Percentiles rank a stretch among this genome's conserved stretches.
These are phyloP conservation scores for Penstemon davidsonii DNA, from an alignment of 257 asterid species.

Conservation along the genomic window DNA sequence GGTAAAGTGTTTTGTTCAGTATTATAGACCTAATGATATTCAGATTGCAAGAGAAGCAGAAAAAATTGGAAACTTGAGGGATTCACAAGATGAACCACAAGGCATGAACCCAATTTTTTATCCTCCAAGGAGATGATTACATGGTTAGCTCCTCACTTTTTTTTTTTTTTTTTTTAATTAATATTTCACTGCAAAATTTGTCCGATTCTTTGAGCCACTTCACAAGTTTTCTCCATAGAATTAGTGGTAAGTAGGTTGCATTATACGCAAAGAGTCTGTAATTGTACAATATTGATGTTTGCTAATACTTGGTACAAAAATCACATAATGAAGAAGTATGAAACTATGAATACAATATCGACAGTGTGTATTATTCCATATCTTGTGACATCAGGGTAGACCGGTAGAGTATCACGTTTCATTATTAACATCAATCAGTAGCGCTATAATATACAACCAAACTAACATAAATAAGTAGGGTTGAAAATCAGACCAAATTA, in stretches of 20 bases:
- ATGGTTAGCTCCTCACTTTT: background rate
- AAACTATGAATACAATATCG: background rate
- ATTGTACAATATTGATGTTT: constrained; percentile 42
- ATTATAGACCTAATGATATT: constrained; percentile 55
- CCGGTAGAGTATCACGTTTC: background rate
- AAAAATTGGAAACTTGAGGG: constrained; percentile 45
- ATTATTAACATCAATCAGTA: background rate
- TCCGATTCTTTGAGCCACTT: constrained; percentile 32
- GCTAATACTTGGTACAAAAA: background rate
- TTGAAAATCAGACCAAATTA: background rate
- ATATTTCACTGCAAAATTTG: constrained; percentile 21
- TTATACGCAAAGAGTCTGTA: constrained; percentile 42
- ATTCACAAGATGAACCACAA: constrained; percentile 38
- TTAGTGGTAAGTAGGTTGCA: constrained; percentile 35
- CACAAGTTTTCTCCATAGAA: constrained; percentile 27
- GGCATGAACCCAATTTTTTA: constrained; percentile 65
- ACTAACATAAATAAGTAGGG: too few species aligned
- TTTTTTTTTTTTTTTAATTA: constrained; percentile 2
- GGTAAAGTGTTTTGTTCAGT: constrained; percentile 50
- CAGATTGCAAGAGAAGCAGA: constrained; percentile 85
- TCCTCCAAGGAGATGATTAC: constrained; percentile 41
- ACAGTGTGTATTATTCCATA: background rate
- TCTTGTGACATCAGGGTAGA: background rate
- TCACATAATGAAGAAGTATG: background rate
- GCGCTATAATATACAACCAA: background rate